Conservation (phyloP, 179 eudicot species). For the Dionaea muscipula region DNA sequence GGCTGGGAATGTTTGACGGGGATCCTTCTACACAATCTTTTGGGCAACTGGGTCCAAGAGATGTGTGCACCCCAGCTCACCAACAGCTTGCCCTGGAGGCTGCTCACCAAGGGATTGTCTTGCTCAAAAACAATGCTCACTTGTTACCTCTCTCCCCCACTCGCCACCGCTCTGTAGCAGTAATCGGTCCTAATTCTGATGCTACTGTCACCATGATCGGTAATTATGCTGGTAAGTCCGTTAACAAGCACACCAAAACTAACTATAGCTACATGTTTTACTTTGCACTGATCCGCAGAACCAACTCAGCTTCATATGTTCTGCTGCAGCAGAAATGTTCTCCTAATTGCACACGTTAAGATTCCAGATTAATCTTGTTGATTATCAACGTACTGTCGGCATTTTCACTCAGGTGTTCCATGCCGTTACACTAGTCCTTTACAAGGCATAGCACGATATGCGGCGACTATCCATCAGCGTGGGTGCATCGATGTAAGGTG, state of each 20-base stretch:
- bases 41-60: constrained; percentile 54
- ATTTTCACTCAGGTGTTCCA: constrained; percentile 38
- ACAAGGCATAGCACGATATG: constrained; percentile 68
- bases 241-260: not conserved
- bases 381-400: not conserved
- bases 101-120: constrained; percentile 80
- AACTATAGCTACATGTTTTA: no score
- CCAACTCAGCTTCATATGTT: no score
- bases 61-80: constrained; percentile 67
- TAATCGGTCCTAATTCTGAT: constrained; percentile 94
- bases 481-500: constrained; percentile 69
- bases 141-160: constrained; percentile 48
- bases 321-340: no score
- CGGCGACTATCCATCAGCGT: constrained; percentile 45
- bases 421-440: constrained; percentile 70
- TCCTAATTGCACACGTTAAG: no score
- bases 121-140: constrained; percentile 42
- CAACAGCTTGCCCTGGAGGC: constrained; percentile 80
- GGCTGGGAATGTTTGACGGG: constrained; percentile 91
- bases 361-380: no score
- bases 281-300: no score
- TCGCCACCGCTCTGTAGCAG: constrained; percentile 51
- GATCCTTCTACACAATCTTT: constrained; percentile 53
- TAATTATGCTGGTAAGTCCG: constrained; percentile 68
- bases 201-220: constrained; percentile 87